phyloP scores from a whole-genome alignment of 176 grass and related monocot species.

The Hyparrhenia diplandra region DNA sequence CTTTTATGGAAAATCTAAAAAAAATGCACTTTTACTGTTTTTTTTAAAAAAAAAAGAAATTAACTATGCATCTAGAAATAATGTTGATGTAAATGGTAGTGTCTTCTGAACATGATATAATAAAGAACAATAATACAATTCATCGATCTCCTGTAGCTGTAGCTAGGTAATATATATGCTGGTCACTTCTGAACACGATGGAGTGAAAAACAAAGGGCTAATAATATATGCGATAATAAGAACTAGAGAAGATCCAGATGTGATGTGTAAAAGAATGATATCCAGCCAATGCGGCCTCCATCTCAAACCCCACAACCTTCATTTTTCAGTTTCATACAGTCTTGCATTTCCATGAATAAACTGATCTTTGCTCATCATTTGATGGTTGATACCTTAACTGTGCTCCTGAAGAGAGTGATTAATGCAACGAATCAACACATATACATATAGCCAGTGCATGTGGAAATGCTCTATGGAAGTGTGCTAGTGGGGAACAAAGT shows the following conservation, averaged over 20 bases:
- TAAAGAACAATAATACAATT: not conserved
- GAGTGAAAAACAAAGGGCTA: not conserved
- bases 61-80: no score
- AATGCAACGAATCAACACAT: slow-evolving; percentile 6
- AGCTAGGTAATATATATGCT: not conserved
- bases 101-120: not conserved
- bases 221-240: not conserved
- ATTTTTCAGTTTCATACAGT: not conserved
- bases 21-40: not conserved
- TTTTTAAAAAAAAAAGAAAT: not conserved
- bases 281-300: slow-evolving; percentile 2
- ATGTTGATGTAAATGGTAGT: not conserved
- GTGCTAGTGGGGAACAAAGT: not conserved
- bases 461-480: not conserved
- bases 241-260: not conserved
- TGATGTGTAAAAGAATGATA: slow-evolving; percentile 18
- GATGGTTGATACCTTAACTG: slow-evolving; percentile 12
- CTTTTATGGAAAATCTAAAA: not conserved
- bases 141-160: not conserved
- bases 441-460: slow-evolving; percentile 13
- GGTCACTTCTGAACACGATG: no score
- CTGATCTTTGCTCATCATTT: not conserved
- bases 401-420: not conserved
- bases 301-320: not conserved
- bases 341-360: slow-evolving; percentile 1